Conservation (phyloP, 108 stramenopile genomes). For the Cyclotella distinguenda region DNA sequence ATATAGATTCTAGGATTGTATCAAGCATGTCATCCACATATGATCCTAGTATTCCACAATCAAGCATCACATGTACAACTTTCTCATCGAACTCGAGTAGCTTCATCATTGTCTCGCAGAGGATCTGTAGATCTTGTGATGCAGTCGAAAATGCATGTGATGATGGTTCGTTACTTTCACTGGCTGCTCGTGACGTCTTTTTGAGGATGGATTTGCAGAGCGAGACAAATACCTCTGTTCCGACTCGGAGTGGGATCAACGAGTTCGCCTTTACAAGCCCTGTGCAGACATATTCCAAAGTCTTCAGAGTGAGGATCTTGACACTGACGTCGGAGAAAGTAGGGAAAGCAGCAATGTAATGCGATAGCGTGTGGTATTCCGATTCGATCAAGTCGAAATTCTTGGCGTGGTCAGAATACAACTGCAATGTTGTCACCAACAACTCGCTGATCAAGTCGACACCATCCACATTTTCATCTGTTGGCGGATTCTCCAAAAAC, state of each 20-base stretch:
- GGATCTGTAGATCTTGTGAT: slow-evolving; percentile 71
- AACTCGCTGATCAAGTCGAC: slow-evolving; percentile 62
- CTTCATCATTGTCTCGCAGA: slow-evolving; percentile 85
- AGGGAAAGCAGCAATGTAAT: slow-evolving; percentile 84
- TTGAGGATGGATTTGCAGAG: slow-evolving; percentile 72
- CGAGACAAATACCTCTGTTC: slow-evolving; percentile 80
- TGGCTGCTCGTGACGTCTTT: slow-evolving; percentile 21
- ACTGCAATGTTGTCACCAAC: slow-evolving; percentile 77
- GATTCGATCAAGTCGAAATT: slow-evolving; percentile 90
- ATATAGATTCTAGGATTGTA: slow-evolving; percentile 42
- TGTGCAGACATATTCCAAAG: slow-evolving; percentile 89
- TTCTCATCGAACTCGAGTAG: slow-evolving; percentile 86
- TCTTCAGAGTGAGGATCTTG: slow-evolving; percentile 89
- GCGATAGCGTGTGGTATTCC: slow-evolving; percentile 69
- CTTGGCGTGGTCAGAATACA: slow-evolving; percentile 89
- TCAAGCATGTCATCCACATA: slow-evolving; percentile 65
- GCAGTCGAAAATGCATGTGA: slow-evolving; percentile 27
- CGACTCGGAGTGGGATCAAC: slow-evolving; percentile 66
- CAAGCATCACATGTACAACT: slow-evolving; percentile 69
- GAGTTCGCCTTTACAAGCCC: slow-evolving; percentile 74
- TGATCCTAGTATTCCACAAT: slow-evolving; percentile 61
- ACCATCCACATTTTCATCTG: slow-evolving; percentile 22
- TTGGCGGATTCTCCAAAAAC: slow-evolving; percentile 10
- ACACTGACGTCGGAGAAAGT: slow-evolving; percentile 80
- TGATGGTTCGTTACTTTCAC: neutral